phyloP scores from a whole-genome alignment of 306 rosid species.

The Mucuna pruriens region DNA sequence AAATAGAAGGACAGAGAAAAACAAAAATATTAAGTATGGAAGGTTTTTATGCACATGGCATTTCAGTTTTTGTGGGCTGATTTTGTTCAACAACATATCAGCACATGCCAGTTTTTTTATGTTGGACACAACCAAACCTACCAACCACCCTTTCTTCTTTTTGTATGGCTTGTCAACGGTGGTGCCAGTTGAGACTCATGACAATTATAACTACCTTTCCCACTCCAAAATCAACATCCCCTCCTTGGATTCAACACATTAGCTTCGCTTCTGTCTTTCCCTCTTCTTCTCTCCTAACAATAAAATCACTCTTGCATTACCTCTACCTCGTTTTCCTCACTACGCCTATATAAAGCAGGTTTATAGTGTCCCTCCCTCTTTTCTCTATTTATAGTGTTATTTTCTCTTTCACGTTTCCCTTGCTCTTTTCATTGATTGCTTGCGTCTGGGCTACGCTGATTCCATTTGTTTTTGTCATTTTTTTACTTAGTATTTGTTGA shows the following conservation, averaged over 20 bases:
- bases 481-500: background rate
- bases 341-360: constrained; percentile 32
- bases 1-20: background rate
- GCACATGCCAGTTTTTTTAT: constrained; percentile 17
- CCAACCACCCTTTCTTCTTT: constrained; percentile 26
- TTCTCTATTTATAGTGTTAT: background rate
- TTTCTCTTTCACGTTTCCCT: constrained; percentile 8
- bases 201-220: constrained; percentile 7
- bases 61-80: background rate
- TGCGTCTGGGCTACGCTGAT: constrained; percentile 27
- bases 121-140: constrained; percentile 15
- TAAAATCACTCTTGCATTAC: background rate
- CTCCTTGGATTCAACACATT: background rate
- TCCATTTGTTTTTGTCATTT: constrained; percentile 17
- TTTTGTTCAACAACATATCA: constrained; percentile 13
- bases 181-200: background rate
- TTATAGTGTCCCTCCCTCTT: background rate
- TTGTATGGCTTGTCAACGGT: constrained; percentile 11
- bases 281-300: constrained; percentile 20
- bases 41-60: background rate
- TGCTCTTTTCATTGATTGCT: background rate
- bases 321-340: constrained; percentile 43
- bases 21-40: background rate
- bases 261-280: constrained; percentile 1
- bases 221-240: background rate